Evolutionary conservation across 371 early-diverging fungal species (phyloP), one percentile per base, ranked within the genome.

Genomic region (Blakeslea trispora): DNA sequence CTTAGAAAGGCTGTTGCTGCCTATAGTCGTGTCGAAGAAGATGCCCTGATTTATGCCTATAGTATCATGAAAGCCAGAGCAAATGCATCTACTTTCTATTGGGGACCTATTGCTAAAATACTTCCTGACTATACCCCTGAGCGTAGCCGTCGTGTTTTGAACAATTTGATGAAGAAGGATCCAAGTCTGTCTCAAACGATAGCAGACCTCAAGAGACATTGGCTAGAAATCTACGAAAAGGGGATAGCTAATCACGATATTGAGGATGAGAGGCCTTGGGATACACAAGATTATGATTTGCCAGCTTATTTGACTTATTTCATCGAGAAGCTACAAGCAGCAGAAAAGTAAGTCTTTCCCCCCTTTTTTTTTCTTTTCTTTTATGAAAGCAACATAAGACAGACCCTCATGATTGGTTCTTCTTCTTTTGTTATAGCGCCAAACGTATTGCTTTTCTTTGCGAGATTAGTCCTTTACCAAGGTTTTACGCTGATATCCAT

Each of bases 31-130:
- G n/a, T 43, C 18, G 67, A 66, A 55, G 55, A 61, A 18, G 59
- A 66, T 39, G 43, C 53, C 3, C 17, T 65, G 1, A 2, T 53
- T 11, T 41, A 58, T 45, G 46, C 57, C 1, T 65, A 60, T 37
- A 17, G 45, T 42, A 65, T 65, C 28, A 65, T 65, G 66, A 53
- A 45, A 21, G 34, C 40, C 21, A 51, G 66, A 57, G 31, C 53
- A 9, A 53, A 57, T 21, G 5, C 10, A 3, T 48, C 42, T 1
- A 9, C 8, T 1, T 65, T 65, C 28, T 53, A 23, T 32, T 65
- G 66, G 66, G 37, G 39, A 1, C 66, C 66, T 11, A 52, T 53
- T 10, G 21, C 53, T 7, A 34, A 53, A 24, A 42, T 60, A 1
- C 14, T 65, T 3, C 34, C 53, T 14, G 23, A 53, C n/a, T 37